A percentile compares a stretch with the other conserved stretches of the same genome.
These are phyloP conservation scores for Dalechampia spathulata DNA, from an alignment of 441 rosid genomes.

Conservation along the genomic window DNA sequence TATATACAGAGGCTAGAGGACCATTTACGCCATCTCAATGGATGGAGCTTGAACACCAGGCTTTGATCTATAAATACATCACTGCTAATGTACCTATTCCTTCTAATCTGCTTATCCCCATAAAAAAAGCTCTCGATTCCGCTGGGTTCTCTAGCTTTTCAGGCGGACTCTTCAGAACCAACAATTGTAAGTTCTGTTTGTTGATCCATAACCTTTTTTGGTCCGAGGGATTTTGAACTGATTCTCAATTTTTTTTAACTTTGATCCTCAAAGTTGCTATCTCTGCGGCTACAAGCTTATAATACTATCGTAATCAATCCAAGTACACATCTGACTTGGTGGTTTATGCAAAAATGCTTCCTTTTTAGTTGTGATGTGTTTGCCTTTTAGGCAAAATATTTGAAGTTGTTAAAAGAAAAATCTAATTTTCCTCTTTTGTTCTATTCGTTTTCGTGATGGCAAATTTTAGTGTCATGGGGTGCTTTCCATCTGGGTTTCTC, in stretches of 20 bases:
- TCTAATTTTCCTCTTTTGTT: too few species aligned
- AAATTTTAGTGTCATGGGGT: conserved; percentile 60
- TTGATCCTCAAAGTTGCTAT: conserved; percentile 1
- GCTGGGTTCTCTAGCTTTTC: conserved; percentile 32
- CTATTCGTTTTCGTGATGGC: not conserved
- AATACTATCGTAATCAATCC: too few species aligned
- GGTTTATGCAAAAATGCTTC: too few species aligned
- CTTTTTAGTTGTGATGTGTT: too few species aligned
- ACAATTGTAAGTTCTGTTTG: conserved; percentile 42
- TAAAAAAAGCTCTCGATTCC: conserved; percentile 54
- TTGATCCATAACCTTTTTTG: not conserved
- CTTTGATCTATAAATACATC: conserved; percentile 83
- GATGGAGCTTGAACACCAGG: conserved; percentile 89
- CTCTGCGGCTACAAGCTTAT: too few species aligned
- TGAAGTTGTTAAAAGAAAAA: too few species aligned
- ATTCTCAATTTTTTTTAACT: not conserved
- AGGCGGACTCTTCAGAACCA: conserved; percentile 46
- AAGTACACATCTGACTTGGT: too few species aligned
- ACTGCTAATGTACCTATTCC: conserved; percentile 77
- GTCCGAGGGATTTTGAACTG: too few species aligned
- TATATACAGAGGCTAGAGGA: conserved; percentile 40
- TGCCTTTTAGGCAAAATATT: too few species aligned
- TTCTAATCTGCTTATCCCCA: conserved; percentile 52
- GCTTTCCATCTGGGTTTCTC: conserved; percentile 69
- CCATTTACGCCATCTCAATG: conserved; percentile 82